These are phyloP conservation scores for Xylaria sp. DNA, from an alignment of 2,329 filamentous ascomycete genomes.

Conservation along the genomic window DNA sequence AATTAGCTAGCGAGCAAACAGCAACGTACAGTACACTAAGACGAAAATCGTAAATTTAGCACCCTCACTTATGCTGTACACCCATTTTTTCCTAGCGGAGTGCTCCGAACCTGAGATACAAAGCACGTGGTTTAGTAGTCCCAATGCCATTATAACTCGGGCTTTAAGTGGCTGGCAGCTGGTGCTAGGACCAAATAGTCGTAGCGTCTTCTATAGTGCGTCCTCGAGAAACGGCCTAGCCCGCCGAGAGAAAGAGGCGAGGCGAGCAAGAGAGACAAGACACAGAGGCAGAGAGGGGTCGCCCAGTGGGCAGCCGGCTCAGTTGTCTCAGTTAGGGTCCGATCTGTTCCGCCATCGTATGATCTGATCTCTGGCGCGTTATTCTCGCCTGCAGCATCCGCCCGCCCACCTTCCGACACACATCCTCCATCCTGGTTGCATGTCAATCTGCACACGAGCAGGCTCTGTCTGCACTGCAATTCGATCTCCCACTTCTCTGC, in stretches of 20 bases:
- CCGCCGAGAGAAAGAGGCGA: conserved; percentile 2
- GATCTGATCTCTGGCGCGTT: conserved; percentile 37
- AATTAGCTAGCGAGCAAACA: conserved; percentile 5
- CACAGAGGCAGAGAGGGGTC: conserved; percentile 14
- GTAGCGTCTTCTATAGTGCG: conserved; percentile 4
- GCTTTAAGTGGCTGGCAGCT: conserved; percentile 17
- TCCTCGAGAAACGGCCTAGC: conserved; percentile 20
- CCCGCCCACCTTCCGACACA: conserved; percentile 28
- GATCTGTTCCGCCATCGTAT: conserved; percentile 42
- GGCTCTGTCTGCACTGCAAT: not conserved
- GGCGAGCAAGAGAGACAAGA: not conserved
- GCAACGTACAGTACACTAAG: not conserved
- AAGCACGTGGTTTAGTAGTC: conserved; percentile 34
- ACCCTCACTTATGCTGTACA: not conserved
- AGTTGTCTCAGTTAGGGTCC: conserved; percentile 36
- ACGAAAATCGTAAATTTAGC: conserved; percentile 2
- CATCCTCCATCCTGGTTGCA: not conserved
- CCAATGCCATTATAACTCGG: conserved; percentile 10
- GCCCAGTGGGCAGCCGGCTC: conserved; percentile 27
- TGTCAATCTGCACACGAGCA: not conserved
- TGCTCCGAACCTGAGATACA: conserved; percentile 23
- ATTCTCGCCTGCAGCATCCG: conserved; percentile 26
- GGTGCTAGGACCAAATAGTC: conserved; percentile 19
- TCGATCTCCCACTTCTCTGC: not conserved
- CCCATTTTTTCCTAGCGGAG: conserved; percentile 21